These are phyloP conservation scores for Jamesozyma hellenica DNA, from an alignment of 805 yeast genomes.

Conservation along the genomic window DNA sequence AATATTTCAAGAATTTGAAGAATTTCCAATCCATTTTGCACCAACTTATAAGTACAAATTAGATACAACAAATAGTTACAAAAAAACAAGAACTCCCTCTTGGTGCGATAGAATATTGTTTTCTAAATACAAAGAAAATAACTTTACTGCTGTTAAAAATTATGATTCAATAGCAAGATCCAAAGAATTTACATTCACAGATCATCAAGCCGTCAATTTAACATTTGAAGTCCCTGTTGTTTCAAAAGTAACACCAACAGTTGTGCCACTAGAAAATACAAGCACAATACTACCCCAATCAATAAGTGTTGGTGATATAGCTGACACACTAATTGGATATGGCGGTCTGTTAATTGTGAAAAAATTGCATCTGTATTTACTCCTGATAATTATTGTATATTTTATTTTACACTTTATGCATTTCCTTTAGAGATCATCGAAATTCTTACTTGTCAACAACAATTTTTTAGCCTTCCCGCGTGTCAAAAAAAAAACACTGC, in stretches of 20 bases:
- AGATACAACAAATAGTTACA: slow-evolving; percentile 40
- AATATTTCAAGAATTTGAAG: slow-evolving; percentile 55
- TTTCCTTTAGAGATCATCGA: too few species aligned
- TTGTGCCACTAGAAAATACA: neutral
- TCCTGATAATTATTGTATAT: neutral
- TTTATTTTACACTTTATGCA: neutral
- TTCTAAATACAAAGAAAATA: slow-evolving; percentile 31
- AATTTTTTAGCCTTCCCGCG: too few species aligned
- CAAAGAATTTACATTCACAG: slow-evolving; percentile 44
- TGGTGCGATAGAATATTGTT: slow-evolving; percentile 86
- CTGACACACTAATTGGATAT: slow-evolving; percentile 21
- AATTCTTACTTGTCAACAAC: too few species aligned
- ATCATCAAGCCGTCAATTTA: slow-evolving; percentile 71
- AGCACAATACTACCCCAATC: neutral
- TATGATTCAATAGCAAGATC: slow-evolving; percentile 39
- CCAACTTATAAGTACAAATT: slow-evolving; percentile 70
- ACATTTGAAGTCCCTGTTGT: slow-evolving; percentile 36
- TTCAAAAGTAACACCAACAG: neutral
- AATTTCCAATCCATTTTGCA: slow-evolving; percentile 51
- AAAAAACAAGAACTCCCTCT: slow-evolving; percentile 57
- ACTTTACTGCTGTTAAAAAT: slow-evolving; percentile 13
- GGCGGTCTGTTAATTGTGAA: slow-evolving; percentile 17
- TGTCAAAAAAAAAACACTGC: too few species aligned
- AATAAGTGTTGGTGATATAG: neutral
- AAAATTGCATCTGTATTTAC: slow-evolving; percentile 8